phyloP scores from a whole-genome alignment of 176 grass and related monocot species.

The Eremochloa ophiuroides region DNA sequence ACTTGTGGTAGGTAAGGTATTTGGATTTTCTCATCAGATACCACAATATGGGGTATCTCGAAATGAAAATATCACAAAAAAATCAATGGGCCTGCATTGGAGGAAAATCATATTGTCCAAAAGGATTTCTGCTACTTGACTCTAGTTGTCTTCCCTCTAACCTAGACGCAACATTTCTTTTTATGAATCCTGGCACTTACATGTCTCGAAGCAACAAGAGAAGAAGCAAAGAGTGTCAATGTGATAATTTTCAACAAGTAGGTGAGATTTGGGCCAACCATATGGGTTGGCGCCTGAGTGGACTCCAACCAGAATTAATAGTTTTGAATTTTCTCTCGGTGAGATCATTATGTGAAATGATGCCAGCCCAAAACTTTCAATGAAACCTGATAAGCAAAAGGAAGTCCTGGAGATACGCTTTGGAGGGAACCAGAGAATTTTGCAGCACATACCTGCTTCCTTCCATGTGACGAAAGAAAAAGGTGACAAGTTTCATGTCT shows the following conservation, averaged over 20 bases:
- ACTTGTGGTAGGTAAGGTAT: too few relatives aligned
- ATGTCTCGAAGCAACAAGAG: neutral
- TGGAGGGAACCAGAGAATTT: slow-evolving; percentile 36
- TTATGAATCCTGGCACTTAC: neutral
- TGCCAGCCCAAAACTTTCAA: neutral
- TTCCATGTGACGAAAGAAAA: slow-evolving; percentile 34
- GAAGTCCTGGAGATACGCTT: slow-evolving; percentile 19
- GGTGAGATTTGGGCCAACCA: slow-evolving; percentile 62
- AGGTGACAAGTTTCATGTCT: slow-evolving; percentile 39
- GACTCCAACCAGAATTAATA: slow-evolving; percentile 1
- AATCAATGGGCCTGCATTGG: neutral
- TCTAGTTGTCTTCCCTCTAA: too few relatives aligned
- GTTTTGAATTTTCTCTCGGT: slow-evolving; percentile 43
- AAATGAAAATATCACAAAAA: slow-evolving; percentile 20
- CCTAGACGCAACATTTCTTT: too few relatives aligned
- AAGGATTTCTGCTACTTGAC: too few relatives aligned
- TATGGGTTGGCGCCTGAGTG: slow-evolving; percentile 47
- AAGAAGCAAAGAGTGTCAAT: neutral
- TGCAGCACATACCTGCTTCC: slow-evolving; percentile 42
- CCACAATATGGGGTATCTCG: slow-evolving; percentile 29
- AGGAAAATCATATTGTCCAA: neutral
- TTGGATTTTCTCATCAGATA: slow-evolving; percentile 8
- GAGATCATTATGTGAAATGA: slow-evolving; percentile 37
- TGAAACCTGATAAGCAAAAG: slow-evolving; percentile 16
- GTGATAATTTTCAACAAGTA: slow-evolving; percentile 32